These are phyloP conservation scores for Sphaerobolus stellatus DNA, from an alignment of 1,284 basidiomycete species.

Conservation along the genomic window DNA sequence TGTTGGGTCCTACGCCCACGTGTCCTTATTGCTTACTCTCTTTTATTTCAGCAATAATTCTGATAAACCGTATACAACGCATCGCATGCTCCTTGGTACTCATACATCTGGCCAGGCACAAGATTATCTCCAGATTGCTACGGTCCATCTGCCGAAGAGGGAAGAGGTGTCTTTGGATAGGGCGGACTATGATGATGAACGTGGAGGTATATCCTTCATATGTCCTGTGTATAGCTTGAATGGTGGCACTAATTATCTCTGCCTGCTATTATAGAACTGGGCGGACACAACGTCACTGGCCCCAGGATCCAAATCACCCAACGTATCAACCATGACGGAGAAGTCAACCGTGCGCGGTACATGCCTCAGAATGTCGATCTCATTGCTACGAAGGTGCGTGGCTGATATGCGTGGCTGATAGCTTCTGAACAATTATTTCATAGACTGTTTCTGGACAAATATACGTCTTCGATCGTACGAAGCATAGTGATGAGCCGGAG, in stretches of 20 bases:
- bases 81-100: conserved; percentile 93
- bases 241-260: not conserved
- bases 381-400: conserved; percentile 81
- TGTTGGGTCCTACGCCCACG: not conserved
- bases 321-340: conserved; percentile 93
- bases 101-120: conserved; percentile 95
- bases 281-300: conserved; percentile 75
- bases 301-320: conserved; percentile 90
- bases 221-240: not conserved
- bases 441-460: conserved; percentile 83
- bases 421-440: too few species aligned
- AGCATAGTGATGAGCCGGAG: conserved; percentile 92
- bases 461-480: conserved; percentile 93
- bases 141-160: conserved; percentile 88
- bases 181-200: conserved; percentile 89
- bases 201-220: conserved; percentile 50
- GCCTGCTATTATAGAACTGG: conserved; percentile 63
- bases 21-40: conserved; percentile 3
- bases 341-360: conserved; percentile 96
- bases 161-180: conserved; percentile 63
- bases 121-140: conserved; percentile 96
- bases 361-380: conserved; percentile 99
- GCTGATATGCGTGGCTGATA: too few species aligned
- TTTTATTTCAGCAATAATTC: conserved; percentile 53
- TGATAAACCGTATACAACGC: conserved; percentile 88